Conservation (phyloP, 2,329 filamentous ascomycete species). For the Phaeosphaeria sp. region DNA sequence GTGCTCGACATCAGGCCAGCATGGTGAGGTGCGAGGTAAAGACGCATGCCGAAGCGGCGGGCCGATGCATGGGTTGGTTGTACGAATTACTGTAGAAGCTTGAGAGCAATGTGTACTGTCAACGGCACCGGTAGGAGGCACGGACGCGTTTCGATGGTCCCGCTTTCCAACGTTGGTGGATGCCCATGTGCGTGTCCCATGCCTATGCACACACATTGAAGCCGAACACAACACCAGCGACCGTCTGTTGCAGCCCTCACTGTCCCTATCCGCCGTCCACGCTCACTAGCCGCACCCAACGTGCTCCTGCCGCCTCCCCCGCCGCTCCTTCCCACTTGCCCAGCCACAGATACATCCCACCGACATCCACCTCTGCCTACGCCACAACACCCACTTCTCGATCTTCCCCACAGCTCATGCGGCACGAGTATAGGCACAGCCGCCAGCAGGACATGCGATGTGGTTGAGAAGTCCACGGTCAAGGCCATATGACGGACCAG, state of each 20-base stretch:
- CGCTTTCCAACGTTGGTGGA: conserved; percentile 3
- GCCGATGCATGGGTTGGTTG: neutral
- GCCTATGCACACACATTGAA: conserved; percentile 2
- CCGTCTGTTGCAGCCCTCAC: conserved; percentile 10
- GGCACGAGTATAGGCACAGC: conserved; percentile 37
- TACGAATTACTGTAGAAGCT: neutral
- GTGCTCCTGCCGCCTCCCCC: conserved; percentile 12
- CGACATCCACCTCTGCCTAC: neutral
- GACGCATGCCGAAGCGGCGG: conserved; percentile 1
- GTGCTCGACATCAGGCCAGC: conserved; percentile 32
- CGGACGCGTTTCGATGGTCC: conserved; percentile 1
- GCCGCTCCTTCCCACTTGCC: neutral
- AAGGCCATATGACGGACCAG: conserved; percentile 45
- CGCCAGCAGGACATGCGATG: conserved; percentile 45
- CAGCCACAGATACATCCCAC: conserved; percentile 21
- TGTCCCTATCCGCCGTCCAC: conserved; percentile 11
- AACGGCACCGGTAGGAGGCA: neutral
- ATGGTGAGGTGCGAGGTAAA: conserved; percentile 20
- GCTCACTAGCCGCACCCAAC: conserved; percentile 19
- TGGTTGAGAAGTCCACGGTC: conserved; percentile 44
- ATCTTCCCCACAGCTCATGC: conserved; percentile 34
- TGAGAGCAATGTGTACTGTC: too few relatives aligned
- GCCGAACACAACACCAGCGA: neutral
- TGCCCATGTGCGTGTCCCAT: neutral
- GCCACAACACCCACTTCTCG: neutral